Base-by-base conservation (phyloP, 352 stramenopile species). In the Phytophthora niederhauseri region DNA sequence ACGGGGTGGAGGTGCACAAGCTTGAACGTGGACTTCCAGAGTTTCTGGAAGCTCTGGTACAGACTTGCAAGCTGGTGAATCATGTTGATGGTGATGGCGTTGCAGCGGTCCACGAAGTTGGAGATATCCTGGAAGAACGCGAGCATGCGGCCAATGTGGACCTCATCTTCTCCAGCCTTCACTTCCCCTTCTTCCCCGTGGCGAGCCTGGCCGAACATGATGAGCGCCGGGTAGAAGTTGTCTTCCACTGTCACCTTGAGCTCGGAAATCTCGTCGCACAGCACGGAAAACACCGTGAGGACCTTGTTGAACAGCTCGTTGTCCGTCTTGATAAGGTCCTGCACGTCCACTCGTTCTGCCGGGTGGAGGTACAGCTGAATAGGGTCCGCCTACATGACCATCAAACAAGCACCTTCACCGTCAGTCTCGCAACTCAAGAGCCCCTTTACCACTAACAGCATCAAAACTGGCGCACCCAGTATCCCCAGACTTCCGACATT, bases 261-360 rank as follows among this genome's bases (percentile, higher is more conserved):
- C 75, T 97, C 87, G 8, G 85, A 92, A 51, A 97, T 97, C 57
- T 98, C 92, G 63, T 98, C 88, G 41, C 88, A 95, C 17, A 98
- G 73, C 45, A 96, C 90, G 3, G 90, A 89, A 73, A 97, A 95
- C 14, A 97, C 89, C 28, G 84, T 96, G 4, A 97, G 69, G 26
- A 96, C 89, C 59, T 96, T 96, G 74, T 96, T 95, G 58, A 96
- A 95, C 26, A 95, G 73, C 57, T 96, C 89, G 24, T 96, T 96
- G 79, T 96, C 89, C 6, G 89, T 96, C 38, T 91, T 91, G 68
- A 96, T 94, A 26, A 96, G 71, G 64, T 96, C 89, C 52, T 95
- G 89, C 11, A 96, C 89, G 52, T 96, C 89, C 31, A 96, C 89
- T 15, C 87, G 86, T 75, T 96, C 89, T 0, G 89, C 85, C 15